Conservation (phyloP, 2,329 filamentous ascomycete genomes). For the Incumbomyces delicatus region DNA sequence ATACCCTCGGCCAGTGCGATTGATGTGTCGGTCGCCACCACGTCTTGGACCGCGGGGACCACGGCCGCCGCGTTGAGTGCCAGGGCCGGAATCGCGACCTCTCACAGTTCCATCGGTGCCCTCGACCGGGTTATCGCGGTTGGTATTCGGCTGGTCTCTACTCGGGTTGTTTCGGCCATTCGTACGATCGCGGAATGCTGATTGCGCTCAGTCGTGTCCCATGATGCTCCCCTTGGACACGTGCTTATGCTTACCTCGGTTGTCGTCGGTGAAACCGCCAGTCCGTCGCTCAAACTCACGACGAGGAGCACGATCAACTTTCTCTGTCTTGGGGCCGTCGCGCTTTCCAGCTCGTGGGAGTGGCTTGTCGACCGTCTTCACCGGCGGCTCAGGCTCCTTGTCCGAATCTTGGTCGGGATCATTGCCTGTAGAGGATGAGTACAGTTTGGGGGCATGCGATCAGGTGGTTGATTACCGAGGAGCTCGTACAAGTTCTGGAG, state of each 20-base stretch:
- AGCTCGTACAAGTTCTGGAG: conserved; percentile 91
- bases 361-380: conserved; percentile 83
- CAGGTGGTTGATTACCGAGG: conserved; percentile 61
- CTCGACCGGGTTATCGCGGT: conserved; percentile 70
- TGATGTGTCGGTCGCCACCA: conserved; percentile 52
- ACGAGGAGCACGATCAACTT: conserved; percentile 32
- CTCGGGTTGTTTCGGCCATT: conserved; percentile 58
- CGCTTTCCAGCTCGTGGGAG: conserved; percentile 71
- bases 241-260: conserved; percentile 69
- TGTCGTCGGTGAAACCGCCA: conserved; percentile 61
- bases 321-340: conserved; percentile 68
- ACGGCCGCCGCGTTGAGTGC: conserved; percentile 48
- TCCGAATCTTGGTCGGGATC: conserved; percentile 63
- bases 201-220: background rate
- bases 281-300: conserved; percentile 43
- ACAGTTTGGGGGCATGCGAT: conserved; percentile 14
- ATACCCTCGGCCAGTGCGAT: conserved; percentile 51
- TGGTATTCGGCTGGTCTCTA: conserved; percentile 28
- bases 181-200: conserved; percentile 71
- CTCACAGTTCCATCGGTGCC: conserved; percentile 38
- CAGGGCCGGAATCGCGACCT: conserved; percentile 31
- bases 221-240: conserved; percentile 7
- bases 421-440: conserved; percentile 44
- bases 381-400: conserved; percentile 64
- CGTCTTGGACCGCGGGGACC: conserved; percentile 46